Evolutionary conservation across 495 filamentous ascomycete species (phyloP), one percentile per base, ranked within the genome.

Genomic region (Filosporella fistucella): DNA sequence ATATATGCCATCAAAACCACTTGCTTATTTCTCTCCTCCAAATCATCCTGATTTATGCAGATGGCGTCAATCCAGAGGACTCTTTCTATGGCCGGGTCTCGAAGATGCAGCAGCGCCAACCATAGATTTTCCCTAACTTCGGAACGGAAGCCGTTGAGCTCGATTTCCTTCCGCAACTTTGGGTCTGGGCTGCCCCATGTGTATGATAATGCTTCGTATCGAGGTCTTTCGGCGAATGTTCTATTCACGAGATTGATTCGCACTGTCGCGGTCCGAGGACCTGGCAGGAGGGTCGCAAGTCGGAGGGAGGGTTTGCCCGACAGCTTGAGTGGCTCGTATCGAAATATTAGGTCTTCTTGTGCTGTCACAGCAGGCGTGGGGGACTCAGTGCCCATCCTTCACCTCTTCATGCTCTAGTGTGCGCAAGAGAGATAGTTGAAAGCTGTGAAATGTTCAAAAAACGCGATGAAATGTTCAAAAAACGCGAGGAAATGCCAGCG

Each of bases 21-120:
- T 29, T 49, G 47, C 21, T 30, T 24, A 21, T 24, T 49, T 22
- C 25, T 32, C 39, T 49, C 47, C 7, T 8, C 37, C 1, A 14
- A 28, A 24, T 49, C 39, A 13, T 25, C 37, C 29, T 49, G 37
- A 17, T 49, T 49, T 24, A 49, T 49, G n/a, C 47, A 49, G 14
- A 42, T 49, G 11, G 47, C 47, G 6, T 49, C 47, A 24, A 49
- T 42, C 47, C 40, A 51, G 7, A 51, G 48, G 9, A 45, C 33
- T 20, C 48, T 21, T 20, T 37, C 11, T 24, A 24, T 2, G 4
- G n/a, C 32, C 26, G 23, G 20, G 12, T 26, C 14, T 23, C 43
- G 25, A 8, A 53, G 18, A 36, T 53, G 43, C 13, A 14, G 32
- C 50, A 53, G 42, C n/a, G 50, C 50, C 28, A 8, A 17, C 25